Base-by-base conservation (phyloP, 345 rosid species). In the Hirschfeldia incana region DNA sequence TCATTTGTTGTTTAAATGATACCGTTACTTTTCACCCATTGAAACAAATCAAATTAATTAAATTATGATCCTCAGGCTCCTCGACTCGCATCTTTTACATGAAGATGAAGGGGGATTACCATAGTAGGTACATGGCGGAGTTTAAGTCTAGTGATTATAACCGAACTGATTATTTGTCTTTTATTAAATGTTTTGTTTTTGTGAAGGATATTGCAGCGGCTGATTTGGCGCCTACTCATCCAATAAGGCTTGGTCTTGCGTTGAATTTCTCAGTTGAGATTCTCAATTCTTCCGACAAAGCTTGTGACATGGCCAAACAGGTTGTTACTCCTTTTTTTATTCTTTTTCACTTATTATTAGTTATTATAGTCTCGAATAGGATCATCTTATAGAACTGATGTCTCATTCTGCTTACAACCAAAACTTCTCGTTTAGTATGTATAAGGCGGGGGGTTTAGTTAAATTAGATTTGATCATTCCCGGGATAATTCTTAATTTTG, bases 91-190 rank as follows among this genome's bases (percentile, higher is more conserved):
- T 80, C 86, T 94, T 94, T 69, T 94, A 94, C 80, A 65, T 90
- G 89, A 94, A 94, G 88, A 94, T 94, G 98, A 94, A 94, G 76
- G 98, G 98, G 1, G 98, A 94, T 83, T 94, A 94, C 74, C 91
- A 92, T 76, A 88, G 98, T 76, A 88, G 98, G 76, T 94, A 94
- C 73, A 49, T 94, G 87, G 98, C 98, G 26, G 98, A 94, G 87
- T 94, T 94, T 57, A 92, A 92, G 83, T 77, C 77, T 70, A 44
- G 21, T 21, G 21, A 21, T 21, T 21, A 21, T 21, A 46, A 9
- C 49, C 3, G 49, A 46, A 46, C 53, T 46, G 53, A 46, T 46
- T 11, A 16, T 13, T 29, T 39, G 11, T 39, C 11, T 39, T 7
- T 39, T 1, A 39, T 8, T 11, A 13, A 46, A 29, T 65, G 62